phyloP scores from a whole-genome alignment of 1,284 basidiomycete species.

The Trametes hirsuta region DNA sequence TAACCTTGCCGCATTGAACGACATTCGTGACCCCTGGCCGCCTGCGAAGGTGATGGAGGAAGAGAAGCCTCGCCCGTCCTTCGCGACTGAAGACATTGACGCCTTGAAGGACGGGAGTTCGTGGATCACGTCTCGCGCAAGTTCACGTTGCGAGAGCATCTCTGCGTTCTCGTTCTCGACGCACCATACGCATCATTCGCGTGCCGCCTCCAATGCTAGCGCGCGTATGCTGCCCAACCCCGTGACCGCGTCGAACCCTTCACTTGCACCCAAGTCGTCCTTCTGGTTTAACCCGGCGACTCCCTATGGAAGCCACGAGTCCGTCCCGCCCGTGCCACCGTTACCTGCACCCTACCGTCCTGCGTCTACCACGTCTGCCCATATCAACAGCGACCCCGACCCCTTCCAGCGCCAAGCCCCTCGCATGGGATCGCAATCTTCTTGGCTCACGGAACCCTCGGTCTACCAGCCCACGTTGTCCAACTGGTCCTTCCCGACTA shows the following conservation, averaged over 20 bases:
- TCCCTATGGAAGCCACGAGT: conserved; percentile 35
- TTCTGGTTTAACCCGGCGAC: conserved; percentile 59
- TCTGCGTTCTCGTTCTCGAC: conserved; percentile 76
- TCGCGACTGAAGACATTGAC: conserved; percentile 69
- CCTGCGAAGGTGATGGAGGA: conserved; percentile 47
- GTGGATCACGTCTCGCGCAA: conserved; percentile 71
- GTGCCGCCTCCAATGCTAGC: conserved; percentile 36
- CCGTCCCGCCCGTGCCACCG: conserved; percentile 64
- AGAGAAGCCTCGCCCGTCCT: conserved; percentile 58
- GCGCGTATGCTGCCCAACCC: conserved; percentile 40
- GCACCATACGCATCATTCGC: conserved; percentile 48
- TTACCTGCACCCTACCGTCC: conserved; percentile 60
- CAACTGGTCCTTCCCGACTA: conserved; percentile 68
- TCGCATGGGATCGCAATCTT: conserved; percentile 63
- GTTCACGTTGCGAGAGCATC: conserved; percentile 57
- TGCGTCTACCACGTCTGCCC: conserved; percentile 43
- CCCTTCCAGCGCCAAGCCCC: conserved; percentile 60
- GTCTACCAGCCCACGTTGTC: conserved; percentile 60
- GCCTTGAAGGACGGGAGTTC: conserved; percentile 70
- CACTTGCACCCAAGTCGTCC: conserved; percentile 58
- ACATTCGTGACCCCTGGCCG: conserved; percentile 58
- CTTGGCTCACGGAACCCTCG: conserved; percentile 69
- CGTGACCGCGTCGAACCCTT: conserved; percentile 47
- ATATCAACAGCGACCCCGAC: conserved; percentile 53
- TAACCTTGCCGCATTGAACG: conserved; percentile 57